Evolutionary conservation across 768 basidiomycete genomes (phyloP), one percentile per base, ranked within the genome.

Genomic region (Russula virescens): DNA sequence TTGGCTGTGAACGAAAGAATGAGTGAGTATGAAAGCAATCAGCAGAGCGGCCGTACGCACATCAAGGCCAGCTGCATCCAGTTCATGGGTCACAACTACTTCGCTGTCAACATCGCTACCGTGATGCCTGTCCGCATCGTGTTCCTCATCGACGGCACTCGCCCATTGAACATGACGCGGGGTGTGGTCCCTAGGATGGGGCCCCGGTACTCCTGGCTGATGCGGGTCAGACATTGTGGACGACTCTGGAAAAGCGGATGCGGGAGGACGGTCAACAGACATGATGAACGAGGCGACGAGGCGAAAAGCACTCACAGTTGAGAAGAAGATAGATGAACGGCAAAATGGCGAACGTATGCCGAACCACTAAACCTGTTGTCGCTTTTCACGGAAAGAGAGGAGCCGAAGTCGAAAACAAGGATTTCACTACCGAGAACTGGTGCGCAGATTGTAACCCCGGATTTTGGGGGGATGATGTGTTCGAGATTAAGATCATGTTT

Each of bases 1-100:
- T 65, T 1, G 79, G 77, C 85, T 85, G 66, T 43, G 26, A 16
- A 25, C 16, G n/a, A 47, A 58, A 50, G 34, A 58, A 51, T 34
- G 23, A 9, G 23, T 6, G 5, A 38, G 28, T 35, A 34, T 23
- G 48, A 56, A 54, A 60, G 52, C 42, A 64, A 67, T 52, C 28
- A 57, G 35, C 26, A 31, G 28, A n/a, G 10, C 3, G 42, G 43
- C 11, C 2, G 3, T 21, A 71, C 83, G 40, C 68, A 86, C 85
- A 66, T 85, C 77, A 34, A 79, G 66, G 0, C 77, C 85, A 49
- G 77, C 73, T 70, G 84, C 81, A 67, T 86, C 85, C 31, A 86
- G 73, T 26, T 74, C 77, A 56, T 79, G 78, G n/a, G 71, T 65
- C 25, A 59, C 61, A 18, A 54, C 49, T 40, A 18, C 8, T 28